Evolutionary conservation across 352 stramenopile genomes (phyloP), one percentile per base, ranked within the genome.

Genomic region (Phytophthora tubulina): DNA sequence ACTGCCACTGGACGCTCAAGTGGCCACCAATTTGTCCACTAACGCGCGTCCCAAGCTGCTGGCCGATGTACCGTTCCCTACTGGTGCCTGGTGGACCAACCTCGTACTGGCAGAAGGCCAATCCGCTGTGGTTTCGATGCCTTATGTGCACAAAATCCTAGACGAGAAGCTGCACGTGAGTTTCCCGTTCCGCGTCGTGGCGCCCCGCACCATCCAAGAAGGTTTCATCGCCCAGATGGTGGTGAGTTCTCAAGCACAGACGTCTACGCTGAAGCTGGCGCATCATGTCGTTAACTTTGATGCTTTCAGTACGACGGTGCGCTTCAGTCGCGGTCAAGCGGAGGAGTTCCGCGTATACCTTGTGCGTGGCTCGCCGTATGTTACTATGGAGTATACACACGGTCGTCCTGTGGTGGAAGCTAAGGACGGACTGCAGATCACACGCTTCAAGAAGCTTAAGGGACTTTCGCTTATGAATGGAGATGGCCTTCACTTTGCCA

Each of bases 1-100:
- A n/a, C 49, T 81, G 38, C 63, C 66, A 7, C 52, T 76, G 44
- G 51, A 73, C 44, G 67, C 62, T 36, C 60, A 66, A 14, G 72
- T 73, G 56, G 46, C 58, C 21, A 27, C 21, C 35, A 76, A 68
- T 32, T 41, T 33, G 15, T 60, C 53, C 3, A 27, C 27, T 17
- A 7, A 14, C 6, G 4, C 10, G 13, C 27, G 33, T 4, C 67
- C 61, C 11, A 76, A 67, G 53, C 35, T 75, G 15, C 73, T 89
- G 31, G 75, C 69, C 6, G 83, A 90, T 62, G 73, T 82, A 44
- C 83, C 86, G 50, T 95, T 95, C 75, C 88, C 88, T 17, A 95
- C 88, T 0, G 86, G 86, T 51, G 86, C 88, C 4, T 95, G 84
- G 76, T 95, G 88, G 88, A 93, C 86, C 41, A 95, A 95, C 68